Percentiles rank a stretch among this genome's conserved stretches.
phyloP scores from a whole-genome alignment of 1,284 basidiomycete genomes.

The Sporisorium exsertum region DNA sequence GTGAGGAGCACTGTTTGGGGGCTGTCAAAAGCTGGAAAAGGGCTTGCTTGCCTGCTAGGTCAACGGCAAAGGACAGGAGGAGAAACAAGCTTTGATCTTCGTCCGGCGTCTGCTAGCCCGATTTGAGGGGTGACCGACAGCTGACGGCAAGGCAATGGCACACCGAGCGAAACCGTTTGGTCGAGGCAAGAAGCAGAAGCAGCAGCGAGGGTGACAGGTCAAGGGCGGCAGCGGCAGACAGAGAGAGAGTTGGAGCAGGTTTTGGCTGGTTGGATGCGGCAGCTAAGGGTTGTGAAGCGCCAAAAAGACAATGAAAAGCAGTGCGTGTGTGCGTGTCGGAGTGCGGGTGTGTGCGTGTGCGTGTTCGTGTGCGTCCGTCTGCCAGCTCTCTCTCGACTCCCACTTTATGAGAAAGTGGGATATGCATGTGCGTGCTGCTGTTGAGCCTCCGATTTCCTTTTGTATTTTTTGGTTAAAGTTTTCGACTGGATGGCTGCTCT shows the following conservation, averaged over 20 bases:
- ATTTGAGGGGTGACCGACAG: neutral
- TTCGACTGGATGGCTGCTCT: too few relatives aligned
- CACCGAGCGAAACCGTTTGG: neutral
- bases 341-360: too few relatives aligned
- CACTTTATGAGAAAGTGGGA: too few relatives aligned
- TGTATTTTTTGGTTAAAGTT: too few relatives aligned
- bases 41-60: neutral
- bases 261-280: too few relatives aligned
- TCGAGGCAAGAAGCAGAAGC: neutral
- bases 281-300: neutral
- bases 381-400: too few relatives aligned
- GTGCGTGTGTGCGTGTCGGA: neutral
- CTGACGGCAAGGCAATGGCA: neutral
- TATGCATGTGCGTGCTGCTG: too few relatives aligned
- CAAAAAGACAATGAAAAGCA: neutral
- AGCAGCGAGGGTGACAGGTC: neutral
- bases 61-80: neutral
- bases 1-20: neutral
- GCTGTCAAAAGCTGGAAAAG: neutral
- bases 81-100: neutral
- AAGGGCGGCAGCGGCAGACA: neutral
- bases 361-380: too few relatives aligned
- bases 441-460: too few relatives aligned
- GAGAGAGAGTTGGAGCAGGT: neutral
- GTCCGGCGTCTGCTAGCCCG: slow-evolving; percentile 5